Conservation (phyloP, 306 rosid species). For the Castanea mollissima region DNA sequence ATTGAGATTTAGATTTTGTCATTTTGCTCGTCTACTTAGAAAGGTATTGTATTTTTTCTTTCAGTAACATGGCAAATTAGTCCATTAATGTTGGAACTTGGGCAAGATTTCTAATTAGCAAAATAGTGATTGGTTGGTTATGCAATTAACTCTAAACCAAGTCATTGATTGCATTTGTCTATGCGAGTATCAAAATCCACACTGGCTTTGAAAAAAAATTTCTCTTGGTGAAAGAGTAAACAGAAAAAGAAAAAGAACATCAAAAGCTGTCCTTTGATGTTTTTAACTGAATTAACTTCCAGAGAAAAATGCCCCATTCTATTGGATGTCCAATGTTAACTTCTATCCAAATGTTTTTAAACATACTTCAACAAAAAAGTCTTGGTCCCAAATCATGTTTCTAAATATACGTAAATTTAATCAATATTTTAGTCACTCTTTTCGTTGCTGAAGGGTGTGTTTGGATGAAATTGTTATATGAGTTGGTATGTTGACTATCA, state of each 20-base stretch:
- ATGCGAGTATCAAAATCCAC: too few relatives aligned
- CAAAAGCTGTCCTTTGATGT: too few relatives aligned
- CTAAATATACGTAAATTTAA: neutral
- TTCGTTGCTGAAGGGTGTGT: neutral
- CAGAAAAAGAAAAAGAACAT: too few relatives aligned
- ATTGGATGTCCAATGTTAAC: neutral
- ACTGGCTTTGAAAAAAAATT: too few relatives aligned
- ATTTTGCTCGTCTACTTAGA: neutral
- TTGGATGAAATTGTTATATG: neutral
- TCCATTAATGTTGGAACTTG: neutral
- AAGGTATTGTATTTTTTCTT: too few relatives aligned
- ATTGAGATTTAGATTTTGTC: neutral
- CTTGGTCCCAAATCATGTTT: too few relatives aligned
- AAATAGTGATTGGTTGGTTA: neutral
- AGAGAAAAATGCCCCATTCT: neutral
- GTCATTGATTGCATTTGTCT: neutral
- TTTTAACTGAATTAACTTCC: too few relatives aligned
- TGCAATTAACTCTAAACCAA: neutral
- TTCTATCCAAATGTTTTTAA: neutral
- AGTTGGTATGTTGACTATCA: neutral
- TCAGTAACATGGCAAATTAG: too few relatives aligned
- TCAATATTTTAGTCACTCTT: neutral
- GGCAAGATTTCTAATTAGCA: neutral
- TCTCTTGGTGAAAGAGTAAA: too few relatives aligned
- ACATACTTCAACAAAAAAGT: too few relatives aligned